Evolutionary conservation across 2,329 filamentous ascomycete species (phyloP).

Genomic region (Scorias spongiosa): DNA sequence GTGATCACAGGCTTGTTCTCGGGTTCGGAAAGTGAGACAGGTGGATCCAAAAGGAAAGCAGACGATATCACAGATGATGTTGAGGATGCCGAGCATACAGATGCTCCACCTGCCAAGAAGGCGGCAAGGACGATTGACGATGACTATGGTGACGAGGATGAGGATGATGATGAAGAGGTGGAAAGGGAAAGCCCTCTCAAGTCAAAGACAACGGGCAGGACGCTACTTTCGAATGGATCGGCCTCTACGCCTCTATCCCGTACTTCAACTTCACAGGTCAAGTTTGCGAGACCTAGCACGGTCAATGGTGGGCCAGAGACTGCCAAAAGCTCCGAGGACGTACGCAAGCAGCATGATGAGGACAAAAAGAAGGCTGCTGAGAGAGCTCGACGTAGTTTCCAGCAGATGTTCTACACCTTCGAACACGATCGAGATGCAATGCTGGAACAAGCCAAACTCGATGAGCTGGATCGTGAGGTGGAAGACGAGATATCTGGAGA

Average conservation of each 20-base stretch:
- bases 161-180: slow-evolving; percentile 32
- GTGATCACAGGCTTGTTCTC: slow-evolving; percentile 63
- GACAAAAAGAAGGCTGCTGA: slow-evolving; percentile 84
- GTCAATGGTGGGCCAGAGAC: slow-evolving; percentile 22
- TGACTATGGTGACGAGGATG: slow-evolving; percentile 73
- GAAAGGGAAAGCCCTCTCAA: slow-evolving; percentile 34
- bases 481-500: slow-evolving; percentile 77
- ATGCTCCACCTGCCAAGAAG: slow-evolving; percentile 49
- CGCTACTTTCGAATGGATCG: slow-evolving; percentile 41
- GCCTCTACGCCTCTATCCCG: slow-evolving; percentile 53
- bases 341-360: slow-evolving; percentile 83
- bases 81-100: slow-evolving; percentile 25
- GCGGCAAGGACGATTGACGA: slow-evolving; percentile 64
- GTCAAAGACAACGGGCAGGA: slow-evolving; percentile 31
- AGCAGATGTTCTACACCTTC: slow-evolving; percentile 85
- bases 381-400: slow-evolving; percentile 75
- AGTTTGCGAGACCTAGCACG: slow-evolving; percentile 40
- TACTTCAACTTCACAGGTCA: slow-evolving; percentile 45
- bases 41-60: slow-evolving; percentile 1
- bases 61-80: slow-evolving; percentile 1
- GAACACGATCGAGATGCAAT: slow-evolving; percentile 93
- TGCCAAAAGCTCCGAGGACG: slow-evolving; percentile 65
- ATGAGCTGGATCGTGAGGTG: slow-evolving; percentile 90
- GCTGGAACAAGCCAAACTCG: slow-evolving; percentile 91
- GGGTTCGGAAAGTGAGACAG: slow-evolving; percentile 5